These are phyloP conservation scores for Epichloe brachyelytri DNA, from an alignment of 2,329 filamentous ascomycete species.

Conservation along the genomic window DNA sequence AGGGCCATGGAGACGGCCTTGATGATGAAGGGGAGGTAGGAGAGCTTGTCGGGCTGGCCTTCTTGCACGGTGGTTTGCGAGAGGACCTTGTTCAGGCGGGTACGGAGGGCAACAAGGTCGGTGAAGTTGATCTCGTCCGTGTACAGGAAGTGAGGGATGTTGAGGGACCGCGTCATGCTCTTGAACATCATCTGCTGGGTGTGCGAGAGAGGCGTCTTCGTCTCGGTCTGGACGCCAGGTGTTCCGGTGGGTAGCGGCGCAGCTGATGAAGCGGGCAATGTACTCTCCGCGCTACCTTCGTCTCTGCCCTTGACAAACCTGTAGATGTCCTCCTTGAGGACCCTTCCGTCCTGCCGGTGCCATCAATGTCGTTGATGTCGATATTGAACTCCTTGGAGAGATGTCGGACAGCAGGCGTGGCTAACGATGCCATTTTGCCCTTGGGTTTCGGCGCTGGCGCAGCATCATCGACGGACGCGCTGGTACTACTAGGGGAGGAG, in stretches of 20 bases:
- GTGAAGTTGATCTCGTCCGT: constrained; percentile 81
- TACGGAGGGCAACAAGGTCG: constrained; percentile 57
- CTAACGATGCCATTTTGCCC: constrained; percentile 60
- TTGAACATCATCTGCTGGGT: constrained; percentile 95
- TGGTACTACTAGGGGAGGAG: neutral
- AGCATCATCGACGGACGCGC: constrained; percentile 1
- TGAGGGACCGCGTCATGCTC: constrained; percentile 82
- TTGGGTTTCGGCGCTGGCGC: constrained; percentile 21
- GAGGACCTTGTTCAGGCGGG: constrained; percentile 58
- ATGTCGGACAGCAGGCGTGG: constrained; percentile 86
- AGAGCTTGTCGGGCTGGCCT: constrained; percentile 50
- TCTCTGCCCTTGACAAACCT: constrained; percentile 48
- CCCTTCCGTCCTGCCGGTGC: constrained; percentile 85
- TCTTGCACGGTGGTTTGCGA: constrained; percentile 29
- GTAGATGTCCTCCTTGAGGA: constrained; percentile 85
- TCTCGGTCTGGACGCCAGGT: constrained; percentile 49
- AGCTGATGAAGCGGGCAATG: constrained; percentile 11
- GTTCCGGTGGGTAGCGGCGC: constrained; percentile 11
- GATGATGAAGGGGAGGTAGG: constrained; percentile 87
- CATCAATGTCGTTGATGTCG: constrained; percentile 64
- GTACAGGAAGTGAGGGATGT: constrained; percentile 91
- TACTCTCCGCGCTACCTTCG: constrained; percentile 14
- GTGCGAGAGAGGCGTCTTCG: constrained; percentile 54
- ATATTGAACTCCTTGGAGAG: constrained; percentile 69
- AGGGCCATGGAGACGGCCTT: constrained; percentile 87